Evolutionary conservation across 768 basidiomycete species (phyloP).

Genomic region (Rhizopogon rudus): DNA sequence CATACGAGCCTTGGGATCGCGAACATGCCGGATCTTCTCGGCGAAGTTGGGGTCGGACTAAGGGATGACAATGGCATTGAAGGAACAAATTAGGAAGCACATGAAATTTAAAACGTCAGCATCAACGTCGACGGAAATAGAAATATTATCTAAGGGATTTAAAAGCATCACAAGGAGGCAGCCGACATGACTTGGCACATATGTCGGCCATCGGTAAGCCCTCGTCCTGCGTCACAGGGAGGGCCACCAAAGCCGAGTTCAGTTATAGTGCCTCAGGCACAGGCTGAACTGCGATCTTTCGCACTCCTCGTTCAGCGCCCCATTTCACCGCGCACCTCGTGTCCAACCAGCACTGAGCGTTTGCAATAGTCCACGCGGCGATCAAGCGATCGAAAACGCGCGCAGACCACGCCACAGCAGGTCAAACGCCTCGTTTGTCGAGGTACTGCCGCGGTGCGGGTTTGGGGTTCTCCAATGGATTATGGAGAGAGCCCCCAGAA

Average conservation of each 20-base stretch:
- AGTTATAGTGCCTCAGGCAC: conserved; percentile 21
- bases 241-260: conserved; percentile 33
- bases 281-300: conserved; percentile 37
- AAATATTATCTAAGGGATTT: conserved; percentile 19
- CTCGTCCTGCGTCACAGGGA: conserved; percentile 69
- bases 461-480: conserved; percentile 88
- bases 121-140: conserved; percentile 33
- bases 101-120: conserved; percentile 67
- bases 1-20: conserved; percentile 85
- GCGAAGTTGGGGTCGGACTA: conserved; percentile 84
- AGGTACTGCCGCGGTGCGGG: conserved; percentile 77
- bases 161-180: conserved; percentile 57
- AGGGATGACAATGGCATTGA: conserved; percentile 25
- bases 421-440: conserved; percentile 82
- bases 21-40: conserved; percentile 82
- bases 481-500: conserved; percentile 98
- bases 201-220: conserved; percentile 48
- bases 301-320: conserved; percentile 97
- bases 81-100: conserved; percentile 26
- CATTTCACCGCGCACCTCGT: conserved; percentile 93
- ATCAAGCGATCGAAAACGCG: conserved; percentile 95
- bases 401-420: conserved; percentile 67
- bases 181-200: conserved; percentile 51
- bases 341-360: conserved; percentile 76
- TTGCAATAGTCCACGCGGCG: conserved; percentile 72